Evolutionary conservation across 257 asterid genomes (phyloP).

Genomic region (Vinca minor): DNA sequence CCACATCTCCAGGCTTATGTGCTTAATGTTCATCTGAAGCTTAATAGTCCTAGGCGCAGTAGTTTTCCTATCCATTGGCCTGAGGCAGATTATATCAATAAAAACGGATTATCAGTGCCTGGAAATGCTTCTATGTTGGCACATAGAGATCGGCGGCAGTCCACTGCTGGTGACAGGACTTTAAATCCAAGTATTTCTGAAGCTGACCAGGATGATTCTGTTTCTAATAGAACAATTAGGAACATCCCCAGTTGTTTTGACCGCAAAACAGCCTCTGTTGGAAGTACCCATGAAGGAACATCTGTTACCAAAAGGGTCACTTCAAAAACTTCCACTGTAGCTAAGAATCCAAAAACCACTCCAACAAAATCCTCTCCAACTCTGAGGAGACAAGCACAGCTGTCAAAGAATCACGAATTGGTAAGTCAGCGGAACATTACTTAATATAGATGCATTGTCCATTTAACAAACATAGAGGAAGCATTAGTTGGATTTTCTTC

Average conservation of each 20-base stretch:
- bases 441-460: no score
- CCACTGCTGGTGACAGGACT: constrained; percentile 64
- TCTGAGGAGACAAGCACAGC: constrained; percentile 41
- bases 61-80: constrained; percentile 43
- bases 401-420: constrained; percentile 48
- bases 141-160: constrained; percentile 37
- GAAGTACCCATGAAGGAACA: constrained; percentile 45
- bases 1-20: constrained; percentile 75
- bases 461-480: neutral
- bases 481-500: neutral
- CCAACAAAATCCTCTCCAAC: constrained; percentile 36
- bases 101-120: constrained; percentile 56
- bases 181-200: constrained; percentile 80
- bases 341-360: constrained; percentile 30
- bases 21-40: constrained; percentile 71
- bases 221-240: constrained; percentile 32
- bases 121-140: constrained; percentile 22
- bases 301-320: constrained; percentile 46
- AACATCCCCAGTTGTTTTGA: constrained; percentile 27
- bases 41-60: constrained; percentile 58
- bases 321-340: constrained; percentile 32
- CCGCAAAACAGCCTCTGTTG: constrained; percentile 33
- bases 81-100: constrained; percentile 35
- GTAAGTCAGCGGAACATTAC: no score
- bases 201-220: constrained; percentile 49